Conservation (phyloP, 805 yeast species). For the Candida maesae region DNA sequence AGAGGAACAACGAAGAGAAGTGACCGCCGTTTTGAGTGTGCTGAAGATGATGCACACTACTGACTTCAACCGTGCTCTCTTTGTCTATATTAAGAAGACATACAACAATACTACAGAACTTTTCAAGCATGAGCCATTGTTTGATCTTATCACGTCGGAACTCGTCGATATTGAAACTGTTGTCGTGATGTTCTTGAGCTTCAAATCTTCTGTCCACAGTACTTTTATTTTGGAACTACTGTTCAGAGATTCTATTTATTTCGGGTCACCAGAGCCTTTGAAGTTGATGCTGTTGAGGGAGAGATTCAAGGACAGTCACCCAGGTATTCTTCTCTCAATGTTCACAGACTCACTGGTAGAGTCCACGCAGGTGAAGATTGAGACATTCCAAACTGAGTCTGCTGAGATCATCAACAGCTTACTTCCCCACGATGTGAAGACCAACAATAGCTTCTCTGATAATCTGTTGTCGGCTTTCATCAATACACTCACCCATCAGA, state of each 20-base stretch:
- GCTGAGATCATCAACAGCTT: slow-evolving; percentile 23
- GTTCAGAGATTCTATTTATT: slow-evolving; percentile 19
- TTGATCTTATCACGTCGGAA: slow-evolving; percentile 36
- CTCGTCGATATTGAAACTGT: slow-evolving; percentile 33
- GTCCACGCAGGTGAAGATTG: slow-evolving; percentile 9
- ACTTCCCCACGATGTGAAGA: slow-evolving; percentile 16
- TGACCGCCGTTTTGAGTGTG: slow-evolving; percentile 22
- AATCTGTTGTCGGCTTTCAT: slow-evolving; percentile 17
- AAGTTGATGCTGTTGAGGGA: slow-evolving; percentile 21
- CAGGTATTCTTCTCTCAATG: slow-evolving; percentile 17
- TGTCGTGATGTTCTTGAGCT: slow-evolving; percentile 30
- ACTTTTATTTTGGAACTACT: slow-evolving; percentile 22
- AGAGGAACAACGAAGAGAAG: slow-evolving; percentile 5
- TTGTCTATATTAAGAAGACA: slow-evolving; percentile 28
- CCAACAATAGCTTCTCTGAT: slow-evolving; percentile 15
- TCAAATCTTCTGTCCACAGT: slow-evolving; percentile 19
- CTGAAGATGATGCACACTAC: slow-evolving; percentile 19
- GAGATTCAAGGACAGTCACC: slow-evolving; percentile 20
- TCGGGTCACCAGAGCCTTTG: slow-evolving; percentile 17
- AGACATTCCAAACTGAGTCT: slow-evolving; percentile 24
- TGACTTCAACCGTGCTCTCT: slow-evolving; percentile 26
- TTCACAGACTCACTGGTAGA: slow-evolving; percentile 16
- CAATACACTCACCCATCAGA: slow-evolving; percentile 17
- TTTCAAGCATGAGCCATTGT: slow-evolving; percentile 33
- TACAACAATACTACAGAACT: slow-evolving; percentile 30